Evolutionary conservation across 2,329 filamentous ascomycete species (phyloP).

Genomic region (Aspergillus ochraceus): DNA sequence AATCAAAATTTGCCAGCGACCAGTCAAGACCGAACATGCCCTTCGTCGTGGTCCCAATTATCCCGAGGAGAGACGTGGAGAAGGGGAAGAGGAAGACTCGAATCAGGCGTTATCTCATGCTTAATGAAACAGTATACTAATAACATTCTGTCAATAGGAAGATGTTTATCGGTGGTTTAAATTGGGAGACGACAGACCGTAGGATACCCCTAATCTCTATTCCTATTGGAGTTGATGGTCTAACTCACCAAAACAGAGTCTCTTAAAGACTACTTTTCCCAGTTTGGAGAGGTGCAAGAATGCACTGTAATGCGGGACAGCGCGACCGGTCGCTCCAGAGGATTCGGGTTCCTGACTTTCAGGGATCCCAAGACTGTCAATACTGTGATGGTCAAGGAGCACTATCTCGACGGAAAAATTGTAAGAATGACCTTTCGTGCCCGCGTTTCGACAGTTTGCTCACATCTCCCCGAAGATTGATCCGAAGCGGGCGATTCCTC

Average conservation of each 20-base stretch:
- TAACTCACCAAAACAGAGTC: slow-evolving; percentile 66
- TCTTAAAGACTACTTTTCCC: slow-evolving; percentile 92
- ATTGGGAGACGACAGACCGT: slow-evolving; percentile 99
- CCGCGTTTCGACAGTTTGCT: slow-evolving; percentile 16
- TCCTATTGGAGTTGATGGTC: slow-evolving; percentile 12
- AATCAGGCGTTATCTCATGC: not conserved
- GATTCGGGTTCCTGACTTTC: slow-evolving; percentile 97
- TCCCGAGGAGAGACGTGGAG: not conserved
- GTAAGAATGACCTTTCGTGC: slow-evolving; percentile 56
- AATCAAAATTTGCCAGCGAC: not conserved
- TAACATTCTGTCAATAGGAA: slow-evolving; percentile 63
- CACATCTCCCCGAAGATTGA: slow-evolving; percentile 69
- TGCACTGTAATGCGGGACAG: slow-evolving; percentile 99
- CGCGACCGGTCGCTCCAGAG: slow-evolving; percentile 86
- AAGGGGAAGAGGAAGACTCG: not conserved
- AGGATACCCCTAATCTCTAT: slow-evolving; percentile 46
- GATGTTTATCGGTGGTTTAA: slow-evolving; percentile 98
- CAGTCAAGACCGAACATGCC: not conserved
- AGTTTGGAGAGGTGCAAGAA: slow-evolving; percentile 95
- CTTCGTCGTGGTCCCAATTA: not conserved
- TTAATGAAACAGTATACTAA: slow-evolving; percentile 29
- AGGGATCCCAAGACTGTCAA: slow-evolving; percentile 97
- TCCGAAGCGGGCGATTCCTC: slow-evolving; percentile 92
- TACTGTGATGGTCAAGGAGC: slow-evolving; percentile 99
- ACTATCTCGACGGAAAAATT: slow-evolving; percentile 97